Percentiles rank a stretch among this genome's conserved stretches.
phyloP scores from a whole-genome alignment of 768 basidiomycete genomes.

The Tylopilus intermedius region DNA sequence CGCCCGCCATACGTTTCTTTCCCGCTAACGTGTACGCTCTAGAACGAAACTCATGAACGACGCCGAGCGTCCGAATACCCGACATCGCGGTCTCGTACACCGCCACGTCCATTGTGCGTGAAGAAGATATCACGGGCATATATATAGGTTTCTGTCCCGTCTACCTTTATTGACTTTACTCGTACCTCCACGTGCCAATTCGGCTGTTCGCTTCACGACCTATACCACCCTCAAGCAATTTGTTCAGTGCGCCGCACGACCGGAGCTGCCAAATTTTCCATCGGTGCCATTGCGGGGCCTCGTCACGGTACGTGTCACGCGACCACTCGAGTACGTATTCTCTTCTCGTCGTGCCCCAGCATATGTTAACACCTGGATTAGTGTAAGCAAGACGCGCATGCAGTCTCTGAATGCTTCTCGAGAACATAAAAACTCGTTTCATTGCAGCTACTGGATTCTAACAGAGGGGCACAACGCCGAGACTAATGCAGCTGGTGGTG shows the following conservation, averaged over 20 bases:
- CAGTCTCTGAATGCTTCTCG: constrained; percentile 79
- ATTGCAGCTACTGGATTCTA: constrained; percentile 91
- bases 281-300: constrained; percentile 89
- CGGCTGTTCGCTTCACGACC: constrained; percentile 91
- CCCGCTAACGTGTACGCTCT: neutral
- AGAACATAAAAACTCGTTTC: constrained; percentile 90
- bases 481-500: constrained; percentile 79
- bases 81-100: constrained; percentile 82
- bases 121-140: constrained; percentile 80
- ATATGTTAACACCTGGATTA: constrained; percentile 27
- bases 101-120: constrained; percentile 67
- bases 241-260: constrained; percentile 76
- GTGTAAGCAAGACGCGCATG: constrained; percentile 98
- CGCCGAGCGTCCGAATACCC: constrained; percentile 76
- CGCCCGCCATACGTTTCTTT: neutral
- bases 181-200: constrained; percentile 63
- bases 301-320: constrained; percentile 89
- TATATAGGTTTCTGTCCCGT: constrained; percentile 94
- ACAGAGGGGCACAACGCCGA: constrained; percentile 94
- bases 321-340: constrained; percentile 69
- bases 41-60: constrained; percentile 99
- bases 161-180: constrained; percentile 36
- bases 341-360: neutral
- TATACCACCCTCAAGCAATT: constrained; percentile 93
- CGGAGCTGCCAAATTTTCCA: constrained; percentile 86